Conservation (phyloP, 176 grass and related monocot species). For the Alopecurus myosuroides region DNA sequence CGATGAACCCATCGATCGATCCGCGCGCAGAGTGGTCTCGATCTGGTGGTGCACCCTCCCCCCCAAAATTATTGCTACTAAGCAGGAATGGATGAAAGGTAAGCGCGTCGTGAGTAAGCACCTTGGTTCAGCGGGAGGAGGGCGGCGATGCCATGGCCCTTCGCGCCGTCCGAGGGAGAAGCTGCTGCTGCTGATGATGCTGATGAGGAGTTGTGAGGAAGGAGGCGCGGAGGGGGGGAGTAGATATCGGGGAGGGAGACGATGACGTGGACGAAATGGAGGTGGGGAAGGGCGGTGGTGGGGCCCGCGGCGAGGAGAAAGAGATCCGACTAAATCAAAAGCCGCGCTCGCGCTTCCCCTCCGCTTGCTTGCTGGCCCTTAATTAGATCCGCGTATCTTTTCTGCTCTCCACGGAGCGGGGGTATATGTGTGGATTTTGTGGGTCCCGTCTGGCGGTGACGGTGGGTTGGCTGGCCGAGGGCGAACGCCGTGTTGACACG, state of each 20-base stretch:
- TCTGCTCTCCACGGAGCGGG: neutral
- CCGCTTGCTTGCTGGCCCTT: neutral
- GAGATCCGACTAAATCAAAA: neutral
- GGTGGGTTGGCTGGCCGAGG: neutral
- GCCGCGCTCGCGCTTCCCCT: neutral
- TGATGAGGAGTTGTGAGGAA: neutral
- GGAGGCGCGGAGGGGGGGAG: neutral
- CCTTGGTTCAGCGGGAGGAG: neutral
- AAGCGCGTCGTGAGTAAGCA: neutral
- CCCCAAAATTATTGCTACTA: neutral
- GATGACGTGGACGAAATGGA: neutral
- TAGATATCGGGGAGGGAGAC: neutral
- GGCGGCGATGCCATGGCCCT: neutral
- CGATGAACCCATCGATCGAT: neutral
- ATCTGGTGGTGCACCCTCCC: neutral
- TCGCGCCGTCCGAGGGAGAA: neutral
- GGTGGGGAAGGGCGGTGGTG: neutral
- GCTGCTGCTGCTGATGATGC: neutral
- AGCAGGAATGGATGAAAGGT: neutral
- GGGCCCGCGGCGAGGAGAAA: neutral
- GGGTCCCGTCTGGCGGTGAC: neutral
- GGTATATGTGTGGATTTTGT: neutral
- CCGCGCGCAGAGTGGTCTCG: neutral
- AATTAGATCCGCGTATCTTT: neutral
- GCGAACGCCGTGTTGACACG: neutral